Evolutionary conservation across 495 filamentous ascomycete species (phyloP).

Genomic region (Usnea hakonensis): DNA sequence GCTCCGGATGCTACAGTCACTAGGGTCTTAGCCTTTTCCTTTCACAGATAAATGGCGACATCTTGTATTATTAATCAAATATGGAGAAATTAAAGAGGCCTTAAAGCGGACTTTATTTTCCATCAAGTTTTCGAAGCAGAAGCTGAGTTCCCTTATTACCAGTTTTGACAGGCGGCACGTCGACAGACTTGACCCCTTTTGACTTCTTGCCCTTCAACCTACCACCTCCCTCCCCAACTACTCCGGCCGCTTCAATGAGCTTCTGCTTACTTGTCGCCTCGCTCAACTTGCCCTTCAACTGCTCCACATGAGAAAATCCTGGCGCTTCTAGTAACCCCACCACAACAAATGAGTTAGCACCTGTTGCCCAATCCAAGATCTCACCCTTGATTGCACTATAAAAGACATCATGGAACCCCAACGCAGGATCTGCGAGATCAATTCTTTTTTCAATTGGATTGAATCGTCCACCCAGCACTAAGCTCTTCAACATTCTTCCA

Average conservation of each 20-base stretch:
- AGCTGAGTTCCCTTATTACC: slow-evolving; percentile 36
- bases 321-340: slow-evolving; percentile 71
- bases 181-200: slow-evolving; percentile 33
- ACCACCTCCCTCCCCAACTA: neutral
- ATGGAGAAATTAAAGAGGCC: neutral
- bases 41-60: neutral
- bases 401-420: slow-evolving; percentile 69
- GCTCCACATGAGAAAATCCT: slow-evolving; percentile 59
- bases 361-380: slow-evolving; percentile 78
- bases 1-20: too few species aligned
- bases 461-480: slow-evolving; percentile 80
- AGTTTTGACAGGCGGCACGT: slow-evolving; percentile 13
- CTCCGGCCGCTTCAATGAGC: slow-evolving; percentile 41
- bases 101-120: neutral
- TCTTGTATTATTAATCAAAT: neutral
- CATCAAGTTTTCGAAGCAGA: slow-evolving; percentile 25
- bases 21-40: too few species aligned
- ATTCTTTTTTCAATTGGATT: slow-evolving; percentile 62
- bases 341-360: slow-evolving; percentile 72
- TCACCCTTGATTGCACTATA: slow-evolving; percentile 69
- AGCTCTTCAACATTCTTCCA: slow-evolving; percentile 80
- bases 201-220: slow-evolving; percentile 34
- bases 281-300: slow-evolving; percentile 57
- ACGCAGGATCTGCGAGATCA: slow-evolving; percentile 61
- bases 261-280: slow-evolving; percentile 44